Conservation (phyloP, 163 green algal genomes). For the Smithsoniella earleae region DNA sequence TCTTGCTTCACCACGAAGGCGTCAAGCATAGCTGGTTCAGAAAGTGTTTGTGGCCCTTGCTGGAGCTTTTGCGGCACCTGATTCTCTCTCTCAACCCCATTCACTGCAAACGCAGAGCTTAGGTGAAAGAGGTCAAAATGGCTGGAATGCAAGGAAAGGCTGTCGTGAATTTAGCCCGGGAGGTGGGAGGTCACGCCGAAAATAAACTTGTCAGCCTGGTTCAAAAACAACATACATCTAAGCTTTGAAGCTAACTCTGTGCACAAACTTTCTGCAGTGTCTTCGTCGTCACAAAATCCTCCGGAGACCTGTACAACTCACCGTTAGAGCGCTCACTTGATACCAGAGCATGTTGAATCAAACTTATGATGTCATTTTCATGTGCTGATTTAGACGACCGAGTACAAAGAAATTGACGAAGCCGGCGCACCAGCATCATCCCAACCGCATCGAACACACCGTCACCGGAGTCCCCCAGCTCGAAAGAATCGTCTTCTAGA, state of each 20-base stretch:
- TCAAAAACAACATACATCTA: too few species aligned
- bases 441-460: conserved; percentile 53
- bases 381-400: too few species aligned
- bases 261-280: conserved; percentile 48
- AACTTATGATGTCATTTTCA: too few species aligned
- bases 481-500: conserved; percentile 68
- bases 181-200: too few species aligned
- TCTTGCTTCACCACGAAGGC: conserved; percentile 23
- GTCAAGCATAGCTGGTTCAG: neutral
- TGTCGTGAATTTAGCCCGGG: conserved; percentile 4
- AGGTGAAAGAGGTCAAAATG: too few species aligned
- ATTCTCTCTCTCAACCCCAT: neutral
- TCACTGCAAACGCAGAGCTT: neutral
- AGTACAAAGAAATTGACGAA: conserved; percentile 27
- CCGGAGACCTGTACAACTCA: conserved; percentile 59
- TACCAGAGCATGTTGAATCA: too few species aligned
- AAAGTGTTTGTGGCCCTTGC: neutral
- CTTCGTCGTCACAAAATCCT: conserved; percentile 48
- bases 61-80: conserved; percentile 11
- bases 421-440: conserved; percentile 51
- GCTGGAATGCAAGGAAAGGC: too few species aligned
- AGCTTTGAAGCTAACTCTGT: conserved; percentile 45
- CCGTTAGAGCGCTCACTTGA: too few species aligned
- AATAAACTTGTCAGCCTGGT: too few species aligned
- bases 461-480: conserved; percentile 53